Evolutionary conservation across 441 rosid genomes (phyloP).

Genomic region (Pelargonium australe): DNA sequence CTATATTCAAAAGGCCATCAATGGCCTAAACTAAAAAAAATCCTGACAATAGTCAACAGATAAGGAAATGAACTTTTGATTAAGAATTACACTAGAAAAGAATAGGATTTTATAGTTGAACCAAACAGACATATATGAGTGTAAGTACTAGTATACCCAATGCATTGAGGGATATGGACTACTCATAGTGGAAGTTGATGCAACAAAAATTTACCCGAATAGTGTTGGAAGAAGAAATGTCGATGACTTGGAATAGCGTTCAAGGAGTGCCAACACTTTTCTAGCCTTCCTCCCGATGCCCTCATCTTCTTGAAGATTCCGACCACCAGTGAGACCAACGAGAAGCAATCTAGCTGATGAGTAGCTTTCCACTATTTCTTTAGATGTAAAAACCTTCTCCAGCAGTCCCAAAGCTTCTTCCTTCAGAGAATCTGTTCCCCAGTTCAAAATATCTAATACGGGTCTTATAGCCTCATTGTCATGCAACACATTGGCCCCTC

Average conservation of each 20-base stretch:
- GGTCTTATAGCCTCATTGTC: conserved; percentile 45
- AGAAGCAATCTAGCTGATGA: conserved; percentile 43
- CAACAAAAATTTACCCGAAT: conserved; percentile 19
- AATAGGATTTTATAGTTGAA: too few species aligned
- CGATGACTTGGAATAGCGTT: conserved; percentile 51
- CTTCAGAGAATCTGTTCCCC: conserved; percentile 53
- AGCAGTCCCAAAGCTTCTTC: conserved; percentile 44
- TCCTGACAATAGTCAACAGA: too few species aligned
- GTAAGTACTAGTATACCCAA: not conserved
- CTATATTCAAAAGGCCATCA: too few species aligned
- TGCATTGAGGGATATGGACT: not conserved
- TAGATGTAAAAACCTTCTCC: conserved; percentile 44
- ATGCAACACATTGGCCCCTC: conserved; percentile 42
- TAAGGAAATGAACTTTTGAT: too few species aligned
- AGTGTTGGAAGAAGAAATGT: conserved; percentile 45
- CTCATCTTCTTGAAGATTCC: conserved; percentile 31
- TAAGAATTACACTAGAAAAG: too few species aligned
- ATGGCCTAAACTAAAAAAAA: too few species aligned
- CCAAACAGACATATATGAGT: too few species aligned
- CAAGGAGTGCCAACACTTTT: conserved; percentile 38
- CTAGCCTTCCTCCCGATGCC: conserved; percentile 38
- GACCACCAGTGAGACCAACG: conserved; percentile 31
- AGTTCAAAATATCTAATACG: conserved; percentile 32
- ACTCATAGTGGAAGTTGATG: too few species aligned
- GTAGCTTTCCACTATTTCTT: conserved; percentile 48